Evolutionary conservation across 495 filamentous ascomycete species (phyloP).

Genomic region (Letharia columbiana): DNA sequence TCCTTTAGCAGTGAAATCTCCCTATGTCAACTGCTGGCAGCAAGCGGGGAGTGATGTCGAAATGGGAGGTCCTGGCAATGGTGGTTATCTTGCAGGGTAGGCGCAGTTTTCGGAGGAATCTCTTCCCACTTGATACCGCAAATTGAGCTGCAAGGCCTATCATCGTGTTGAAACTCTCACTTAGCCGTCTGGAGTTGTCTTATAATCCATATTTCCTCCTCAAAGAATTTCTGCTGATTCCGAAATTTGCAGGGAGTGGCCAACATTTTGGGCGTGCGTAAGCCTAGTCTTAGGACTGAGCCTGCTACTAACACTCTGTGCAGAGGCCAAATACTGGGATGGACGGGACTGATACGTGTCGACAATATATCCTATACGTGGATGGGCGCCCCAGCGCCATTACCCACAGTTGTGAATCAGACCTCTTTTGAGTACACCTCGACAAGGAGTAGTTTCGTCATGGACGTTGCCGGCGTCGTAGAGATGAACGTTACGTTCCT

Average conservation of each 20-base stretch:
- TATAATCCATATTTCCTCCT: neutral
- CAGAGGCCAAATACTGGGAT: slow-evolving; percentile 44
- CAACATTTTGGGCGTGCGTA: slow-evolving; percentile 47
- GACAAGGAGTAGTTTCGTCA: slow-evolving; percentile 49
- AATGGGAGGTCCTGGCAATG: slow-evolving; percentile 35
- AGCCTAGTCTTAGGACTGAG: neutral
- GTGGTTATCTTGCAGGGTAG: slow-evolving; percentile 46
- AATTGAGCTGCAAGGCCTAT: neutral
- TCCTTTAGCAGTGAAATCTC: slow-evolving; percentile 50
- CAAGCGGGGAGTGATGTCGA: slow-evolving; percentile 40
- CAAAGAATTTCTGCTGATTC: neutral
- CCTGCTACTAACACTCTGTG: slow-evolving; percentile 13
- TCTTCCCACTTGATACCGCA: neutral
- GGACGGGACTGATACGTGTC: slow-evolving; percentile 50
- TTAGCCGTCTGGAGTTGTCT: neutral
- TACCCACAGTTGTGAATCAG: slow-evolving; percentile 39
- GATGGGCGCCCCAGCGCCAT: slow-evolving; percentile 42
- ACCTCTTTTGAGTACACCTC: slow-evolving; percentile 49
- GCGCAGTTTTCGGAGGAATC: neutral
- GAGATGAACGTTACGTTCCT: slow-evolving; percentile 50
- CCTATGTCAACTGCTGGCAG: slow-evolving; percentile 50
- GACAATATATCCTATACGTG: slow-evolving; percentile 47
- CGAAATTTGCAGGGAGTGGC: slow-evolving; percentile 36
- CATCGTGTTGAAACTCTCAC: neutral
- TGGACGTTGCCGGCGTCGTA: slow-evolving; percentile 40